Conservation (phyloP, 2,329 filamentous ascomycete genomes). For the Pseudocercospora musae region DNA sequence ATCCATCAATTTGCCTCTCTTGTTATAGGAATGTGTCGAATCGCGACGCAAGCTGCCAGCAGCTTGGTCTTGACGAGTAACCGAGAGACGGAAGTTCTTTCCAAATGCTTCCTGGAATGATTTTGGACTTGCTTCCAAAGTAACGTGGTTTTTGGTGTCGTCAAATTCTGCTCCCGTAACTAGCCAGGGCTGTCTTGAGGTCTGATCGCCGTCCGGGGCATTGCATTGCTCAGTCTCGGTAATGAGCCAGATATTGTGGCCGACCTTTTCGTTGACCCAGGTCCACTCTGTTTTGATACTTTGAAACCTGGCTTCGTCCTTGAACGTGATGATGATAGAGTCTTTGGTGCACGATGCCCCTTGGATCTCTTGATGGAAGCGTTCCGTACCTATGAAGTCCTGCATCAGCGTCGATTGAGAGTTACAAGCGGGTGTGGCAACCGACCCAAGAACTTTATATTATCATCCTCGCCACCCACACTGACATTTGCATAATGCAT, state of each 20-base stretch:
- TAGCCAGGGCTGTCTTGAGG: background rate
- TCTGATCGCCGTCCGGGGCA: background rate
- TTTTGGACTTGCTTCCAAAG: background rate
- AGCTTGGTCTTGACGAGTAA: background rate
- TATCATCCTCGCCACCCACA: background rate
- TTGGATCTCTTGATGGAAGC: background rate
- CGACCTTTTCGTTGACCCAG: background rate
- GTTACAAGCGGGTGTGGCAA: background rate
- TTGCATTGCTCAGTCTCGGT: background rate
- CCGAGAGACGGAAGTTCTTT: background rate
- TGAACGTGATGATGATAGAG: background rate
- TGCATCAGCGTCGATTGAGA: background rate
- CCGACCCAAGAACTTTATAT: background rate
- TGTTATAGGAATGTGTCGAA: background rate
- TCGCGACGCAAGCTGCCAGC: background rate
- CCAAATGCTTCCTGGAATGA: background rate
- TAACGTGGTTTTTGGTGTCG: background rate
- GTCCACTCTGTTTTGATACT: background rate
- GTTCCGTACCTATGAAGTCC: background rate
- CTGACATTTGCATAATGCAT: background rate
- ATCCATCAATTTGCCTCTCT: background rate
- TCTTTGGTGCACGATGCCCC: background rate
- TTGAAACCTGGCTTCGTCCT: background rate
- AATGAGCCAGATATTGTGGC: background rate
- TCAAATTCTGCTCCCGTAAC: background rate